phyloP scores from a whole-genome alignment of 257 asterid species.

The Primulina huaijiensis region DNA sequence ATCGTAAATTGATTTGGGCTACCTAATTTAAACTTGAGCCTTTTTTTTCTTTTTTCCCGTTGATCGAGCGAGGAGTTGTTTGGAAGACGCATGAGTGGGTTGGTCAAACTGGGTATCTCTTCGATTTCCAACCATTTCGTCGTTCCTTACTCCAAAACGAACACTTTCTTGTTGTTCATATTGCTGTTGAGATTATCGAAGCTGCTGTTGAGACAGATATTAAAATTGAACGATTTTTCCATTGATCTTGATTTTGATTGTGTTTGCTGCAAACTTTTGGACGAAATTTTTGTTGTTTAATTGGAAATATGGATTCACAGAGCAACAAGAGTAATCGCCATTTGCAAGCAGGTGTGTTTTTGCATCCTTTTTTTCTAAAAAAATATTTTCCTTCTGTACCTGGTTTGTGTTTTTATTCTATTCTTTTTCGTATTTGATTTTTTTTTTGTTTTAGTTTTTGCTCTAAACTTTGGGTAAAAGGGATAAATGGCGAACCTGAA shows the following conservation, averaged over 20 bases:
- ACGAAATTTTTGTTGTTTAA: conserved; percentile 11
- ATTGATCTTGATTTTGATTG: conserved; percentile 20
- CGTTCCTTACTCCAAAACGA: conserved; percentile 37
- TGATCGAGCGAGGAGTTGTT: conserved; percentile 29
- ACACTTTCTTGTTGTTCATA: conserved; percentile 36
- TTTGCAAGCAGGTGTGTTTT: conserved; percentile 48
- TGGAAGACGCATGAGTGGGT: conserved; percentile 87
- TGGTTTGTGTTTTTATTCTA: background rate
- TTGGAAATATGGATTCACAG: conserved; percentile 51
- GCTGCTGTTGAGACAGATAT: conserved; percentile 30
- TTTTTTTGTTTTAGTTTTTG: background rate
- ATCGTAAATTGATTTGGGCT: conserved; percentile 16
- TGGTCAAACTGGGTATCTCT: conserved; percentile 58
- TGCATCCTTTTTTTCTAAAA: too few species aligned
- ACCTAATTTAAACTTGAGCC: background rate
- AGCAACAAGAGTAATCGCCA: conserved; percentile 61
- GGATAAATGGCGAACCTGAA: background rate
- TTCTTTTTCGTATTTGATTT: background rate
- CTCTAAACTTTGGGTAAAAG: too few species aligned
- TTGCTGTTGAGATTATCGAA: conserved; percentile 42
- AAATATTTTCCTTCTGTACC: background rate
- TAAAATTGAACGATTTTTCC: conserved; percentile 30
- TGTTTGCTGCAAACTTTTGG: conserved; percentile 21
- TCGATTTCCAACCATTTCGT: conserved; percentile 47
- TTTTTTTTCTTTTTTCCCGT: conserved; percentile 12